Evolutionary conservation across 441 rosid genomes (phyloP).

Genomic region (Geranium incanum): DNA sequence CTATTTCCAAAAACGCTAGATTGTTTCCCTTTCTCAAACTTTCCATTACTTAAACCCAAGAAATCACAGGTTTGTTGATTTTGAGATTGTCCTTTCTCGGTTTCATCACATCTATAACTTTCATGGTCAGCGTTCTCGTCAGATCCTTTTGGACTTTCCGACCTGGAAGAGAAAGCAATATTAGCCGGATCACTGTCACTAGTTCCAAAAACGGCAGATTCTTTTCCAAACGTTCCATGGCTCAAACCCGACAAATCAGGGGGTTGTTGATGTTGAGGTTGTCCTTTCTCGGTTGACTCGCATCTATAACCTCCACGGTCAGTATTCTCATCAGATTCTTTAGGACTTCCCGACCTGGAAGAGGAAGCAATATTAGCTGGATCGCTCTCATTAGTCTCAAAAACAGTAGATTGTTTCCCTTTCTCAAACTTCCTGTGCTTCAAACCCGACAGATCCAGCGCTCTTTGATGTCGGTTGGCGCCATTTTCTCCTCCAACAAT

Average conservation of each 20-base stretch:
- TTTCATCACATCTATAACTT: slow-evolving; percentile 16
- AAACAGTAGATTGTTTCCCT: background rate
- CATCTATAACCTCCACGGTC: slow-evolving; percentile 15
- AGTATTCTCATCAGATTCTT: slow-evolving; percentile 15
- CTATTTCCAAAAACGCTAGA: background rate
- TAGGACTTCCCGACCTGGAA: slow-evolving; percentile 14
- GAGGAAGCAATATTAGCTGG: background rate
- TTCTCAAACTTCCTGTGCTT: background rate
- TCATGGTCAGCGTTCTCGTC: slow-evolving; percentile 11
- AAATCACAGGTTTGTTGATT: background rate
- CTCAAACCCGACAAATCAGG: background rate
- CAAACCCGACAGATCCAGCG: background rate
- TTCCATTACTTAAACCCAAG: background rate
- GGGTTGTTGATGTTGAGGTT: background rate
- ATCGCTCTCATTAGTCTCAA: background rate
- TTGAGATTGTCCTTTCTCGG: slow-evolving; percentile 2
- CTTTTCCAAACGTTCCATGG: background rate
- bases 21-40: background rate
- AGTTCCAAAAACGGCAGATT: background rate
- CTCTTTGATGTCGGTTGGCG: background rate
- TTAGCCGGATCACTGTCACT: background rate
- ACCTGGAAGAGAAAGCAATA: background rate
- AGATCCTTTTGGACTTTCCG: slow-evolving; percentile 16
- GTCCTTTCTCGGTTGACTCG: slow-evolving; percentile 10
- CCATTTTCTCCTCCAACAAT: background rate